phyloP scores from a whole-genome alignment of 345 rosid species.

The Eucalyptus cladocalyx region DNA sequence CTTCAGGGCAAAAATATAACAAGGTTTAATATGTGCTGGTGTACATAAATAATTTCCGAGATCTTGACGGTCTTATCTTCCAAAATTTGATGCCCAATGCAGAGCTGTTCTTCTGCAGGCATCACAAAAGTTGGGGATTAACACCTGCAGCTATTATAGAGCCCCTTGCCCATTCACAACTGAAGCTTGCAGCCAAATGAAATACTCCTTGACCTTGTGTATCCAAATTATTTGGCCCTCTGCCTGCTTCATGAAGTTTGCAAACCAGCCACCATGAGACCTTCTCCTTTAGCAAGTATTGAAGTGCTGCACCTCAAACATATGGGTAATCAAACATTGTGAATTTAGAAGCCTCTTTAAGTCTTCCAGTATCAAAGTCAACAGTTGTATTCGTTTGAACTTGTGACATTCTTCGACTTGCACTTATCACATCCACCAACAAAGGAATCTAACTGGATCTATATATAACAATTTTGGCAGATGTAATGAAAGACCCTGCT shows the following conservation, averaged over 20 bases:
- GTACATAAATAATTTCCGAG: background rate
- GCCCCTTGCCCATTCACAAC: slow-evolving; percentile 46
- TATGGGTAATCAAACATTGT: background rate
- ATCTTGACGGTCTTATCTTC: slow-evolving; percentile 20
- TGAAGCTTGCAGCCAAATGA: slow-evolving; percentile 48
- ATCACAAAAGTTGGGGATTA: slow-evolving; percentile 37
- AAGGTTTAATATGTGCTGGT: background rate
- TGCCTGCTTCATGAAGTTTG: slow-evolving; percentile 35
- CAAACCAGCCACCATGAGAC: slow-evolving; percentile 37
- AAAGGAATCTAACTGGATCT: slow-evolving; percentile 12
- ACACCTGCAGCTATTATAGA: slow-evolving; percentile 36
- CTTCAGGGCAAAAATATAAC: background rate
- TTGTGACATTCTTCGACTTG: slow-evolving; percentile 14
- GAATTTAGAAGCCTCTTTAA: background rate
- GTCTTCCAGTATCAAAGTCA: background rate
- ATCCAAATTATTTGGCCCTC: slow-evolving; percentile 7
- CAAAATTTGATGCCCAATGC: slow-evolving; percentile 60
- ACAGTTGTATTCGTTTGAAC: background rate
- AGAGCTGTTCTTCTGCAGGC: slow-evolving; percentile 37
- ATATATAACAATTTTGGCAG: slow-evolving; percentile 23
- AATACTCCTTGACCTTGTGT: slow-evolving; percentile 43
- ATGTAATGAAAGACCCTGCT: slow-evolving; percentile 16
- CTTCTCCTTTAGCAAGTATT: slow-evolving; percentile 26
- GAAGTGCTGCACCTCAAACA: slow-evolving; percentile 21
- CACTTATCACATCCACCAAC: slow-evolving; percentile 20